Evolutionary conservation across 805 yeast genomes (phyloP).

Genomic region (Nakazawaea wickerhamii): DNA sequence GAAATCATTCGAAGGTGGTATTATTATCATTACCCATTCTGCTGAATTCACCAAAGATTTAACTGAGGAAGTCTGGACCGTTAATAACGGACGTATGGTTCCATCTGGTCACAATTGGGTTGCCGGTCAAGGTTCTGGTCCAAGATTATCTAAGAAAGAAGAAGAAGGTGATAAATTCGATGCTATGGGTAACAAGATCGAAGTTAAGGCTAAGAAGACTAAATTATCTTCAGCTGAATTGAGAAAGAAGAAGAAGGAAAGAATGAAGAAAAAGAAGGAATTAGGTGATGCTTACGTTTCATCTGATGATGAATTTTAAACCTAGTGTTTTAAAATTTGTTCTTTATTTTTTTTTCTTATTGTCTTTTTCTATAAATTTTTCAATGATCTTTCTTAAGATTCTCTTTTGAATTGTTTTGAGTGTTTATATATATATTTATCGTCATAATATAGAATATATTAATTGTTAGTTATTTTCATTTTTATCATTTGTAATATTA

Average conservation of each 20-base stretch:
- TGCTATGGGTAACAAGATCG: conserved; percentile 99
- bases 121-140: conserved; percentile 99
- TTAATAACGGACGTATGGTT: conserved; percentile 94
- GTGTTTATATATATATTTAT: conserved; percentile 10
- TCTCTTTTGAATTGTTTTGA: conserved; percentile 4
- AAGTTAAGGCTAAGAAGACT: conserved; percentile 90
- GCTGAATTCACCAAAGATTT: conserved; percentile 99
- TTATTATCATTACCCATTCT: conserved; percentile 98
- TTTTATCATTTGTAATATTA: too few species aligned
- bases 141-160: conserved; percentile 96
- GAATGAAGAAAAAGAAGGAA: conserved; percentile 99
- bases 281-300: conserved; percentile 99
- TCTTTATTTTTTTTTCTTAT: not conserved
- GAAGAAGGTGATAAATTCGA: conserved; percentile 98
- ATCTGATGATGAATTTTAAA: conserved; percentile 84
- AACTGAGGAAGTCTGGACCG: conserved; percentile 99
- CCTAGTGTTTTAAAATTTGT: not conserved
- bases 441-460: conserved; percentile 8
- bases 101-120: conserved; percentile 99
- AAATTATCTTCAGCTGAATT: conserved; percentile 98
- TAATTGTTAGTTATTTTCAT: conserved; percentile 5
- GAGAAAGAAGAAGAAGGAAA: conserved; percentile 99
- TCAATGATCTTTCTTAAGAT: not conserved
- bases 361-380: not conserved
- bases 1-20: conserved; percentile 99